Percentiles rank a stretch among this genome's conserved stretches.
These are phyloP conservation scores for Taphrina pruni DNA, from an alignment of 1,139 yeast species.

Conservation along the genomic window DNA sequence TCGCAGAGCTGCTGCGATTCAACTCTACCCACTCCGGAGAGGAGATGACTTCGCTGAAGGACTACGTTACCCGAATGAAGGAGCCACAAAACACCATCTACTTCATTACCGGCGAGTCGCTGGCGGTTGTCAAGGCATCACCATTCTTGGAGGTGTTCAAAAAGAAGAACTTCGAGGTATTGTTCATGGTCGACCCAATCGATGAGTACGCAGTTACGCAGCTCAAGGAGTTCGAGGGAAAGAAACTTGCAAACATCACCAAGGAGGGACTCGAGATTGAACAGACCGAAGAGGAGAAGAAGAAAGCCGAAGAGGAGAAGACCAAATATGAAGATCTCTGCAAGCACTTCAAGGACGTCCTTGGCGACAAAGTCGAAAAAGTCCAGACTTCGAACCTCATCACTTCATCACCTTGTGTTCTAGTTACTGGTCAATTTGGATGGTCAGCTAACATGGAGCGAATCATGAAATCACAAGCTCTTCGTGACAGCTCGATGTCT, in stretches of 20 bases:
- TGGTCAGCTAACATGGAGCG: conserved; percentile 99
- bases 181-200: conserved; percentile 98
- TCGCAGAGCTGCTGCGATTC: conserved; percentile 96
- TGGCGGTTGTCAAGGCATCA: conserved; percentile 97
- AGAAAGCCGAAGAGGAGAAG: conserved; percentile 86
- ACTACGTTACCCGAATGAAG: conserved; percentile 99
- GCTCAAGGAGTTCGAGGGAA: conserved; percentile 98
- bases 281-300: conserved; percentile 98
- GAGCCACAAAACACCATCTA: conserved; percentile 99
- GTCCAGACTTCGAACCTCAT: conserved; percentile 97
- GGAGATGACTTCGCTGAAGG: conserved; percentile 91
- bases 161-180: conserved; percentile 97
- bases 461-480: conserved; percentile 99
- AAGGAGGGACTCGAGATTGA: conserved; percentile 95
- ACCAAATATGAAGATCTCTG: conserved; percentile 93
- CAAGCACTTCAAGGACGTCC: conserved; percentile 92
- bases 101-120: conserved; percentile 98
- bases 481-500: conserved; percentile 98
- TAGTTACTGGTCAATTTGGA: conserved; percentile 99
- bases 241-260: conserved; percentile 97
- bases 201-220: conserved; percentile 99
- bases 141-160: conserved; percentile 99
- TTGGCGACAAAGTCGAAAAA: conserved; percentile 99
- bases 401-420: conserved; percentile 99
- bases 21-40: conserved; percentile 94